Base-by-base conservation (phyloP, 2,329 filamentous ascomycete genomes). In the Helminthosporium solani region DNA sequence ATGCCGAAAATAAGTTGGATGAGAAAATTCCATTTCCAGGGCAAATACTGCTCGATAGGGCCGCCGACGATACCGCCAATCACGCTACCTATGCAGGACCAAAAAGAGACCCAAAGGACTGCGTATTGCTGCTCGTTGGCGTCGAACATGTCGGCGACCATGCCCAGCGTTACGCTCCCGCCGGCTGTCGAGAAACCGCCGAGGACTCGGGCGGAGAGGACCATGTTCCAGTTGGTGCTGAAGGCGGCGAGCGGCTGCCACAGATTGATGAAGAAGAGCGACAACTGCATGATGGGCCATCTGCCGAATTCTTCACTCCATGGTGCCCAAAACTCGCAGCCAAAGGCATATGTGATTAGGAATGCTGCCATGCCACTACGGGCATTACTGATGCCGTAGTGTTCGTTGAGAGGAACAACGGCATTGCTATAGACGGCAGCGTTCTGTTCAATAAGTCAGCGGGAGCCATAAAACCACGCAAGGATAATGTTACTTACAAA, bases 301-400 rank as follows among this genome's bases (percentile, higher is more conserved):
- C 88, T 83, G n/a, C 88, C 88, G 47, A 90, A 75, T 59, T 92
- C 88, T 65, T 92, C 88, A 33, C 81, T 86, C 86, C 87, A 77
- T 59, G 5, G 88, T 0, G 88, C 88, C 88, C 88, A 92, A 0
- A 90, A 77, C 67, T 92, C 88, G 65, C 88, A 92, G 21, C 88
- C 88, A 63, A 92, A 90, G 35, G 87, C 88, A 65, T 92, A 92
- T 60, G 64, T 84, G 51, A 91, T 82, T 12, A 49, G 38, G 40
- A 49, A 49, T 3, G 33, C 46, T 2, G 42, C 38, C 46, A 49
- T 49, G 3, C 46, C 46, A 18, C 35, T 28, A 9, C 46, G 41
- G 5, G 41, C 46, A 12, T 21, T 18, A 9, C 31, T 44, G 11
- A 72, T 60, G 2, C 71, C 55, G 57, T 86, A 91, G 48, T 88